Percentiles rank a stretch among this genome's conserved stretches.
phyloP scores from a whole-genome alignment of 352 stramenopile genomes.

The Pythium guiyangense region DNA sequence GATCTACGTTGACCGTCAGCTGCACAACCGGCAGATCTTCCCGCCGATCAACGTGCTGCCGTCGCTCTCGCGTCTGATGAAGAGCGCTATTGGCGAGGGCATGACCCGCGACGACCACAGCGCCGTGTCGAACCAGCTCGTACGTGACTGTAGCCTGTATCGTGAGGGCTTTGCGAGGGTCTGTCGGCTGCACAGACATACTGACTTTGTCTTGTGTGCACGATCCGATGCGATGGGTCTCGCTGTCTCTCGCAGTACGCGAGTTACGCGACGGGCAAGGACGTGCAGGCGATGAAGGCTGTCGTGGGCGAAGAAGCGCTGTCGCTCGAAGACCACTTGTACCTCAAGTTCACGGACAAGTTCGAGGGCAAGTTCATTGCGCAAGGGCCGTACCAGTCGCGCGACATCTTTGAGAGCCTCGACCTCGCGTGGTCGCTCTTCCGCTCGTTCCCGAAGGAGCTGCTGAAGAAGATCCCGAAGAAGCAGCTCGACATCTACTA shows the following conservation, averaged over 20 bases:
- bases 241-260: conserved; percentile 78
- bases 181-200: too few species aligned
- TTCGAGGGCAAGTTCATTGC: conserved; percentile 99
- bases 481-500: conserved; percentile 98
- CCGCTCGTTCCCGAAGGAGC: conserved; percentile 97
- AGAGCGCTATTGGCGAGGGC: conserved; percentile 98
- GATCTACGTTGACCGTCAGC: conserved; percentile 97
- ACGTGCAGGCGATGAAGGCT: conserved; percentile 99
- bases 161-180: too few species aligned
- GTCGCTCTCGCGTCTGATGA: conserved; percentile 99
- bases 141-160: conserved; percentile 31
- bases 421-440: conserved; percentile 99
- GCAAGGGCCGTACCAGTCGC: conserved; percentile 96
- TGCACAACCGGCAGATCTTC: conserved; percentile 99
- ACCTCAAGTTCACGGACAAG: conserved; percentile 99
- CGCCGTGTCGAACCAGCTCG: conserved; percentile 97
- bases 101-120: conserved; percentile 99
- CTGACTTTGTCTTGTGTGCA: conserved; percentile 6
- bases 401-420: conserved; percentile 98
- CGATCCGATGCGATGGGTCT: too few species aligned
- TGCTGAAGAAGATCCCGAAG: conserved; percentile 99
- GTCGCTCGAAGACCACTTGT: conserved; percentile 98
- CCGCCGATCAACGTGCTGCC: conserved; percentile 99
- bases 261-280: conserved; percentile 91
- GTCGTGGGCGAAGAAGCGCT: conserved; percentile 99